A percentile compares a stretch with the other conserved stretches of the same genome.
Conservation (phyloP, 345 rosid genomes). For the Psidium guajava region DNA sequence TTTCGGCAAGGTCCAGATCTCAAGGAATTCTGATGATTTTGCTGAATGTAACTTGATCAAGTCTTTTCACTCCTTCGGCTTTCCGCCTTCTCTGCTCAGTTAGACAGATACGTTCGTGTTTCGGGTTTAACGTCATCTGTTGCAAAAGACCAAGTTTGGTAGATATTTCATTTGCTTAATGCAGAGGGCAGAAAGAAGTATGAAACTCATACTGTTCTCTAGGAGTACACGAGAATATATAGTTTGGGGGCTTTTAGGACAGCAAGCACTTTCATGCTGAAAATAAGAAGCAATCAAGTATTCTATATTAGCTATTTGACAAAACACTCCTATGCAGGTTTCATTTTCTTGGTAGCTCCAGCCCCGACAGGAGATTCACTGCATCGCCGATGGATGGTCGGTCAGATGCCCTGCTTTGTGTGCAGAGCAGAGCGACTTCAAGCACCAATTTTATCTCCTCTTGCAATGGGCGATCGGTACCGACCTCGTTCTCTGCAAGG, state of each 20-base stretch:
- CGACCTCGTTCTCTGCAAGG: slow-evolving; percentile 33
- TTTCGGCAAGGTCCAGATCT: background rate
- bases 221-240: background rate
- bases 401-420: slow-evolving; percentile 35
- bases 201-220: background rate
- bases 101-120: background rate
- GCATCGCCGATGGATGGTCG: slow-evolving; percentile 58
- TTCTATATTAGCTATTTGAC: background rate
- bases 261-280: background rate
- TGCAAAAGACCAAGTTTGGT: background rate
- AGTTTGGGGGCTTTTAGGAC: background rate
- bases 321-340: background rate
- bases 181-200: background rate
- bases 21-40: background rate
- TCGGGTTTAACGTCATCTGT: background rate
- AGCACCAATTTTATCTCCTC: slow-evolving; percentile 47
- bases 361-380: slow-evolving; percentile 46
- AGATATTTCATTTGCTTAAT: background rate
- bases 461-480: slow-evolving; percentile 11
- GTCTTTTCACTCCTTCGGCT: background rate
- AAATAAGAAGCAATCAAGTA: background rate
- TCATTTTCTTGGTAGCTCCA: slow-evolving; percentile 16
- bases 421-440: slow-evolving; percentile 71
- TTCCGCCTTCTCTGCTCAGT: background rate
- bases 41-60: background rate